Evolutionary conservation across 2,329 filamentous ascomycete genomes (phyloP).

Genomic region (Dactylellina leptospora): DNA sequence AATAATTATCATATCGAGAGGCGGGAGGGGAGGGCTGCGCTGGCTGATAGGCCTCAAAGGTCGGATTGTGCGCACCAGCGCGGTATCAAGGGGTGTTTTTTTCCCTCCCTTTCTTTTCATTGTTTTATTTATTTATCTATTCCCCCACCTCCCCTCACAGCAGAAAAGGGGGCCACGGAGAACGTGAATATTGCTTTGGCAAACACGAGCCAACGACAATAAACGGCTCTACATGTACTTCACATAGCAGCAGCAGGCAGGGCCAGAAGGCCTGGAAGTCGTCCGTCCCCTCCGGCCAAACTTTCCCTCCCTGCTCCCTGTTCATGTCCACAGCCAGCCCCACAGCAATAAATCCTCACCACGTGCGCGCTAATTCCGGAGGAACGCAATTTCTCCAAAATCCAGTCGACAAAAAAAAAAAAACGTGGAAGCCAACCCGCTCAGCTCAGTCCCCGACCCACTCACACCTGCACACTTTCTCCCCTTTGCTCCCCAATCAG

Average conservation of each 20-base stretch:
- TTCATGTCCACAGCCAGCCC: not conserved
- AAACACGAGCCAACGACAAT: not conserved
- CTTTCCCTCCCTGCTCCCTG: constrained; percentile 13
- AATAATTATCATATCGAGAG: not conserved
- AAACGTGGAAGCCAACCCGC: constrained; percentile 53
- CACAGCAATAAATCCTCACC: constrained; percentile 30
- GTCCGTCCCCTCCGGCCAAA: constrained; percentile 31
- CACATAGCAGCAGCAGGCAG: not conserved
- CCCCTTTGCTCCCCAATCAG: constrained; percentile 9
- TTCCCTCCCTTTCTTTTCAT: not conserved
- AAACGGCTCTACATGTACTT: not conserved
- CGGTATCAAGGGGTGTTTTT: constrained; percentile 25
- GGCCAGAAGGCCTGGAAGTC: constrained; percentile 1
- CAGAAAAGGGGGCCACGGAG: not conserved
- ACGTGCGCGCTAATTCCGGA: constrained; percentile 54
- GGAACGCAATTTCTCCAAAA: constrained; percentile 53
- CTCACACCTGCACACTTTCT: not conserved
- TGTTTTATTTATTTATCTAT: not conserved
- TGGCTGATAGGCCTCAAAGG: not conserved
- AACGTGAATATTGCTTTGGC: too few relatives aligned
- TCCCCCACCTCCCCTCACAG: not conserved
- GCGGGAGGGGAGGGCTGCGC: constrained; percentile 9
- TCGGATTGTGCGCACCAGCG: constrained; percentile 33
- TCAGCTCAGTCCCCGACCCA: constrained; percentile 45
- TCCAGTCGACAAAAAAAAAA: constrained; percentile 35